Evolutionary conservation across 1,284 basidiomycete species (phyloP).

Genomic region (Pseudozyma sp.): DNA sequence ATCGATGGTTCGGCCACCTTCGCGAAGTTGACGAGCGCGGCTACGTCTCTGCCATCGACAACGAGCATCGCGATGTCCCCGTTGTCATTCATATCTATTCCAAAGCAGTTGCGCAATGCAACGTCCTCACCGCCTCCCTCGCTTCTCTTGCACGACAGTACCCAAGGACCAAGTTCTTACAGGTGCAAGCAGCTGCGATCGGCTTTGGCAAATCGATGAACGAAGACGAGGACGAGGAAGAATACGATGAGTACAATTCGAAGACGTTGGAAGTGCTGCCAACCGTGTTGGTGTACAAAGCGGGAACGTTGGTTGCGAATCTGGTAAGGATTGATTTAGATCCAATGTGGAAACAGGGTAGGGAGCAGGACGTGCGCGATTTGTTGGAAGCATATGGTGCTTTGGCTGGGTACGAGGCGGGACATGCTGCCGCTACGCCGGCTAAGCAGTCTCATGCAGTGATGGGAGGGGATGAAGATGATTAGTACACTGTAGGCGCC

Average conservation of each 20-base stretch:
- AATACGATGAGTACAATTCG: constrained; percentile 48
- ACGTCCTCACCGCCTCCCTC: constrained; percentile 45
- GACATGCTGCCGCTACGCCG: neutral
- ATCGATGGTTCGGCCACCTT: constrained; percentile 60
- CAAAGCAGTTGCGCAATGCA: constrained; percentile 56
- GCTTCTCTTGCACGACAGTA: constrained; percentile 52
- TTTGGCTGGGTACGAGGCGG: neutral
- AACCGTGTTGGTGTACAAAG: constrained; percentile 59
- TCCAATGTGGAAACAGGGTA: constrained; percentile 43
- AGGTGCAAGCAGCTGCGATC: constrained; percentile 57
- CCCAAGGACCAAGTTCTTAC: constrained; percentile 58
- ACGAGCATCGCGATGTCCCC: constrained; percentile 33
- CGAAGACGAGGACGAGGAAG: constrained; percentile 42
- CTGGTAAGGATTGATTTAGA: constrained; percentile 60
- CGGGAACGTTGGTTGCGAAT: constrained; percentile 54
- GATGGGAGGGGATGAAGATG: constrained; percentile 11
- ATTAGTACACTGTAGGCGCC: neutral
- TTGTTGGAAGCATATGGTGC: constrained; percentile 31
- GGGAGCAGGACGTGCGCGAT: constrained; percentile 48
- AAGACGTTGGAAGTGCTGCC: constrained; percentile 54
- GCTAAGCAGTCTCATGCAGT: neutral
- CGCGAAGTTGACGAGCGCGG: constrained; percentile 57
- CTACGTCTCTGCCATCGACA: constrained; percentile 59
- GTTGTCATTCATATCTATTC: constrained; percentile 64
- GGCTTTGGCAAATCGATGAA: constrained; percentile 44